phyloP scores from a whole-genome alignment of 1,139 yeast species.

The Candida pseudoviswanathii region DNA sequence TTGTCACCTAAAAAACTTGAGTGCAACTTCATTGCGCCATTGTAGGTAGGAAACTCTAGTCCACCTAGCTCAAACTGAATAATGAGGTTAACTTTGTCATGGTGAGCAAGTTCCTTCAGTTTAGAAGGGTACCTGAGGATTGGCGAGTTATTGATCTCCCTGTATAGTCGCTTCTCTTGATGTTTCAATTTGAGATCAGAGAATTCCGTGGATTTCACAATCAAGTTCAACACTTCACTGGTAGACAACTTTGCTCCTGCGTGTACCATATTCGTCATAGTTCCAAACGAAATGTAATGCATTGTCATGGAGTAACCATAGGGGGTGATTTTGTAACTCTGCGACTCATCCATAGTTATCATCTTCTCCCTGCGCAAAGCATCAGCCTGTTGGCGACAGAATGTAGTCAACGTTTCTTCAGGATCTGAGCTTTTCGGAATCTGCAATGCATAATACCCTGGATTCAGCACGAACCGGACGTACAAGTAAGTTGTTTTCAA shows the following conservation, averaged over 20 bases:
- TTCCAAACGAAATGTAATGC: conserved; percentile 44
- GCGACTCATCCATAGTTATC: conserved; percentile 17
- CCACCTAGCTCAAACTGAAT: conserved; percentile 53
- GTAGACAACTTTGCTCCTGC: conserved; percentile 15
- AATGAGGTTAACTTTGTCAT: conserved; percentile 37
- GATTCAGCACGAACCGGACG: conserved; percentile 42
- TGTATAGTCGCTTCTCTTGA: conserved; percentile 45
- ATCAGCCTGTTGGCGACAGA: conserved; percentile 30
- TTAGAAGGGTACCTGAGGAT: conserved; percentile 32
- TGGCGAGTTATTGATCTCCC: conserved; percentile 40
- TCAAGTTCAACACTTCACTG: conserved; percentile 24
- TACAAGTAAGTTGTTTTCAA: conserved; percentile 53
- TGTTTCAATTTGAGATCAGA: conserved; percentile 37
- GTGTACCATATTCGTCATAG: conserved; percentile 37
- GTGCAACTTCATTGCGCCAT: conserved; percentile 37
- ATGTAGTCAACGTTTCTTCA: conserved; percentile 27
- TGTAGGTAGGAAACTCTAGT: conserved; percentile 41
- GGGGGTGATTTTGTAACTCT: conserved; percentile 27
- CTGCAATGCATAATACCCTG: conserved; percentile 32
- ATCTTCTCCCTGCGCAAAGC: conserved; percentile 29
- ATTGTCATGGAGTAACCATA: conserved; percentile 50
- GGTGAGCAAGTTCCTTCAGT: conserved; percentile 21
- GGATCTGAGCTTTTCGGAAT: conserved; percentile 16
- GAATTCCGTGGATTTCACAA: conserved; percentile 43
- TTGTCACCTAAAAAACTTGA: conserved; percentile 45